phyloP scores from a whole-genome alignment of 2,329 filamentous ascomycete genomes.

The Fusarium redolens region DNA sequence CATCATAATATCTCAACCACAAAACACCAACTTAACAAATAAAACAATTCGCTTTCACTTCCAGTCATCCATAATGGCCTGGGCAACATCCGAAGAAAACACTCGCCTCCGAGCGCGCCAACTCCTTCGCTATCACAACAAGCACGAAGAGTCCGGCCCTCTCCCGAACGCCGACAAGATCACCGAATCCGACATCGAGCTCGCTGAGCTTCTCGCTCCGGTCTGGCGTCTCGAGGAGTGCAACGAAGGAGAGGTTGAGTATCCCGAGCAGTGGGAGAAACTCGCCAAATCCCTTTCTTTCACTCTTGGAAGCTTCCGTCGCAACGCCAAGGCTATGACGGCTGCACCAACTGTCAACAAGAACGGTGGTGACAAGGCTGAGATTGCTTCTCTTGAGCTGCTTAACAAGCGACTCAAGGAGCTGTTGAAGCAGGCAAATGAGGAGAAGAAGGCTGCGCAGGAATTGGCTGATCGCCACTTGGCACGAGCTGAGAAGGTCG shows the following conservation, averaged over 20 bases:
- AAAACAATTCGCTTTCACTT: too few species aligned
- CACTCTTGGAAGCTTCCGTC: neutral
- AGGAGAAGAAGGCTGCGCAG: neutral
- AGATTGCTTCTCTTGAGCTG: neutral
- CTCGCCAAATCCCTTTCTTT: neutral
- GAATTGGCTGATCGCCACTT: neutral
- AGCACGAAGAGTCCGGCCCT: neutral
- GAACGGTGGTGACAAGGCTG: neutral
- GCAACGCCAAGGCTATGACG: neutral
- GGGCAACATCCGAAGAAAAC: neutral
- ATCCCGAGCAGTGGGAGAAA: neutral
- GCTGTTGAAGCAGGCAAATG: neutral
- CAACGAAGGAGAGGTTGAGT: neutral
- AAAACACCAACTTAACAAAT: too few species aligned
- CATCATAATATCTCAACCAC: too few species aligned
- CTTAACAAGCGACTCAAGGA: neutral
- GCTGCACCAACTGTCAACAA: neutral
- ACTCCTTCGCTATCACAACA: neutral
- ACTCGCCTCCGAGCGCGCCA: neutral
- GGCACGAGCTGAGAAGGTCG: neutral
- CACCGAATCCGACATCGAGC: neutral
- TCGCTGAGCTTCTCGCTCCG: neutral
- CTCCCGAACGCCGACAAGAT: neutral
- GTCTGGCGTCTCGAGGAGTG: rapidly evolving
- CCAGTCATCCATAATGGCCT: neutral